Evolutionary conservation across 345 rosid species (phyloP).

Genomic region (Brassica cretica): DNA sequence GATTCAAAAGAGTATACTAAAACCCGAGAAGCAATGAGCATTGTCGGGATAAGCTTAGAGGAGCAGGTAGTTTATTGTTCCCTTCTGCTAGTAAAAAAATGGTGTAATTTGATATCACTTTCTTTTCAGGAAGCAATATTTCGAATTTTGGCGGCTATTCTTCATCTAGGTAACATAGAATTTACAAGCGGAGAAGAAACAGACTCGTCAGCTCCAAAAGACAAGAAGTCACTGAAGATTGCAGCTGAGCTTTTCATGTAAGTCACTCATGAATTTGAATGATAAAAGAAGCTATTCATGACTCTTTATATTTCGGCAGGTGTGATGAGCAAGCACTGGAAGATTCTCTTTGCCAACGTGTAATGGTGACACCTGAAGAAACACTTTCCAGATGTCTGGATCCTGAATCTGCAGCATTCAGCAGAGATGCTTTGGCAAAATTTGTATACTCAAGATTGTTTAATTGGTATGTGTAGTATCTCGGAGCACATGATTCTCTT

Average conservation of each 20-base stretch:
- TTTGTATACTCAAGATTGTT: slow-evolving; percentile 83
- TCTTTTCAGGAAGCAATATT: slow-evolving; percentile 77
- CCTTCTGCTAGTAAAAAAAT: not conserved
- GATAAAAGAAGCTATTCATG: slow-evolving; percentile 4
- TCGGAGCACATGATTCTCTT: not conserved
- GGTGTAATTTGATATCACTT: slow-evolving; percentile 17
- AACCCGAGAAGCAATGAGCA: slow-evolving; percentile 86
- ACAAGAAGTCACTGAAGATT: slow-evolving; percentile 78
- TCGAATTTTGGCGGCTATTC: slow-evolving; percentile 88
- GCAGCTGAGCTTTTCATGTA: slow-evolving; percentile 88
- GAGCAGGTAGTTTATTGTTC: slow-evolving; percentile 65
- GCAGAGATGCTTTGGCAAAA: slow-evolving; percentile 97
- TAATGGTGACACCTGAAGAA: slow-evolving; percentile 96
- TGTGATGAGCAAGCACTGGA: slow-evolving; percentile 81
- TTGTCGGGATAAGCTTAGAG: slow-evolving; percentile 79
- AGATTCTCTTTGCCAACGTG: slow-evolving; percentile 94
- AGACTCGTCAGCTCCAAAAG: slow-evolving; percentile 89
- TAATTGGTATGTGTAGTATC: slow-evolving; percentile 67
- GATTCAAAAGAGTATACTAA: slow-evolving; percentile 74
- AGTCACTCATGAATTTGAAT: slow-evolving; percentile 24
- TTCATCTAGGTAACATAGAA: slow-evolving; percentile 94
- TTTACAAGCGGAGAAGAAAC: slow-evolving; percentile 80
- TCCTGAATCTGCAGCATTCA: slow-evolving; percentile 76
- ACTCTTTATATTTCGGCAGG: slow-evolving; percentile 48
- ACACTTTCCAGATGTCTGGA: slow-evolving; percentile 91